phyloP scores from a whole-genome alignment of 352 stramenopile species.

The Thalassiosira ordinaria region DNA sequence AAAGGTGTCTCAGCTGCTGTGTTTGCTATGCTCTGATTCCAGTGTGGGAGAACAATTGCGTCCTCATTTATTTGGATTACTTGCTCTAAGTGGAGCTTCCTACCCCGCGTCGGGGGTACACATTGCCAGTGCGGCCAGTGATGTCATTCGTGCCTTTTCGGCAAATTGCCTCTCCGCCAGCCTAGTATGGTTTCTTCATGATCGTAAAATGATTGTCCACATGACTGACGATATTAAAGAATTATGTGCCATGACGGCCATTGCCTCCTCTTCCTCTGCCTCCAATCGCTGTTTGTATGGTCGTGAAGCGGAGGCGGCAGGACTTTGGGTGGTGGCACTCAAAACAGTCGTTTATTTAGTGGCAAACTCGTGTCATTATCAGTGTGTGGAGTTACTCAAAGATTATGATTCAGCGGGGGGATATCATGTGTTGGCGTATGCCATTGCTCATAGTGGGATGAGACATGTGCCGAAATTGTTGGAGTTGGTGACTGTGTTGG shows the following conservation, averaged over 20 bases:
- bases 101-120: slow-evolving; percentile 77
- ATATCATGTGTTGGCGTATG: slow-evolving; percentile 77
- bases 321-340: slow-evolving; percentile 82
- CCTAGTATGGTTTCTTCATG: slow-evolving; percentile 84
- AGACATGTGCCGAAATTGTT: slow-evolving; percentile 76
- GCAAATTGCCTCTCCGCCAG: slow-evolving; percentile 70
- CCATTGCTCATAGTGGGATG: slow-evolving; percentile 67
- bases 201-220: slow-evolving; percentile 86
- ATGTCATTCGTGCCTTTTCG: slow-evolving; percentile 81
- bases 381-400: slow-evolving; percentile 79
- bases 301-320: slow-evolving; percentile 69
- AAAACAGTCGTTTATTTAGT: slow-evolving; percentile 81
- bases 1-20: slow-evolving; percentile 75
- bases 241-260: slow-evolving; percentile 66
- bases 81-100: slow-evolving; percentile 74
- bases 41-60: slow-evolving; percentile 82
- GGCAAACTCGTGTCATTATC: slow-evolving; percentile 67
- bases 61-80: slow-evolving; percentile 83
- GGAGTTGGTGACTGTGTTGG: slow-evolving; percentile 75
- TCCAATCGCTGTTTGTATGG: slow-evolving; percentile 72
- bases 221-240: slow-evolving; percentile 88
- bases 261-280: slow-evolving; percentile 6
- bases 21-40: slow-evolving; percentile 70
- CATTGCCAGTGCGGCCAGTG: slow-evolving; percentile 73
- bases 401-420: slow-evolving; percentile 84